phyloP scores from a whole-genome alignment of 2,329 filamentous ascomycete genomes.

The Diaporthe ampelina region DNA sequence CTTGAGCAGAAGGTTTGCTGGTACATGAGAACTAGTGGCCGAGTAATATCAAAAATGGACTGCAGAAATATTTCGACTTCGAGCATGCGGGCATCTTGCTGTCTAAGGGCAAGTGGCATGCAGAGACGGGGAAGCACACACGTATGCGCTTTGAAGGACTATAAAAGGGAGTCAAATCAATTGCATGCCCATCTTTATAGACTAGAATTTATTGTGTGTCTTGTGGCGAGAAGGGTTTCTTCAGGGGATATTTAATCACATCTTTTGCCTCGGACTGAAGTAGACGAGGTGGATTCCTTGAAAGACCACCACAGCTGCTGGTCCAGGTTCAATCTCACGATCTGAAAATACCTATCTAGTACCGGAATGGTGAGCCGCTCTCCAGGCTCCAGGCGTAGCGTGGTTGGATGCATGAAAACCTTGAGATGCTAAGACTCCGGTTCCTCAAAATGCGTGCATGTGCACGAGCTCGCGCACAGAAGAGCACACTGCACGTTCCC shows the following conservation, averaged over 20 bases:
- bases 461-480: not conserved
- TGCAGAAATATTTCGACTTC: too few species aligned
- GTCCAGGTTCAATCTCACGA: not conserved
- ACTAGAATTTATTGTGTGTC: not conserved
- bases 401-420: not conserved
- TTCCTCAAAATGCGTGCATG: not conserved
- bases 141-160: too few species aligned
- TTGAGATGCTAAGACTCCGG: slow-evolving; percentile 8
- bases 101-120: too few species aligned
- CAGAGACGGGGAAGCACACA: too few species aligned
- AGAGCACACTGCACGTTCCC: not conserved
- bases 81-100: too few species aligned
- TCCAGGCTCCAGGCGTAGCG: not conserved
- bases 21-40: too few species aligned
- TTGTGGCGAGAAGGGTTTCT: not conserved
- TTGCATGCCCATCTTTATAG: not conserved
- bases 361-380: not conserved
- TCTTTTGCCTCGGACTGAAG: not conserved
- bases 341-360: not conserved
- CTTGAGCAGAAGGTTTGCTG: too few species aligned
- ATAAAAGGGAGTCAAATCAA: not conserved
- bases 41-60: too few species aligned
- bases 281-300: not conserved
- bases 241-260: too few species aligned
- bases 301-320: not conserved